Conservation (phyloP, 208 protist species). For the Sergeia podlipaevii region DNA sequence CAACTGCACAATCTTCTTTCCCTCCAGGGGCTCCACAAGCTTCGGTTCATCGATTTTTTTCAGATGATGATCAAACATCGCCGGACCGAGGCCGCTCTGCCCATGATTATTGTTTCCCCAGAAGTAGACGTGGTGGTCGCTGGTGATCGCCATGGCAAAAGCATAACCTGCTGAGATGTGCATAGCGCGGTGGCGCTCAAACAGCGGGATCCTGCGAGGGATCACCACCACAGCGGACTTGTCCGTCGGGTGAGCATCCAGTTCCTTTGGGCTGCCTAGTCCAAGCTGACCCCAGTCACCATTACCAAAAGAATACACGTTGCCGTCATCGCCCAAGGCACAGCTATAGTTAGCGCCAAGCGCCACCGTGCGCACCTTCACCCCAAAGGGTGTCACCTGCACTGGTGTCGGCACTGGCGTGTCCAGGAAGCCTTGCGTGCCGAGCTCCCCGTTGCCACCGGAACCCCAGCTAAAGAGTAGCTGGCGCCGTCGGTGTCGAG, state of each 20-base stretch:
- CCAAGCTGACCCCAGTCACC: conserved; percentile 87
- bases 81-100: conserved; percentile 71
- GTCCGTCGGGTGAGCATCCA: conserved; percentile 40
- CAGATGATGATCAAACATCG: conserved; percentile 40
- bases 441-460: conserved; percentile 72
- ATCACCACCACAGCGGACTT: conserved; percentile 41
- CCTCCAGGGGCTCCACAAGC: conserved; percentile 62
- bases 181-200: conserved; percentile 49
- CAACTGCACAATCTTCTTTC: conserved; percentile 65
- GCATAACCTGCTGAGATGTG: conserved; percentile 76
- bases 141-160: conserved; percentile 75
- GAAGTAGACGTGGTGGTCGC: conserved; percentile 76
- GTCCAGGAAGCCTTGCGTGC: conserved; percentile 61
- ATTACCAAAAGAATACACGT: conserved; percentile 80
- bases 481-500: conserved; percentile 31
- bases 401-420: conserved; percentile 47
- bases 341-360: conserved; percentile 86
- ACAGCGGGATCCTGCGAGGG: conserved; percentile 67
- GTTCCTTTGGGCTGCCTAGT: conserved; percentile 31
- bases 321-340: conserved; percentile 43
- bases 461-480: conserved; percentile 83
- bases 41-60: conserved; percentile 72
- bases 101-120: conserved; percentile 92
- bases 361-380: conserved; percentile 61
- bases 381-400: conserved; percentile 56